phyloP scores from a whole-genome alignment of 2,329 filamentous ascomycete species.

The Cladosporium sp. region DNA sequence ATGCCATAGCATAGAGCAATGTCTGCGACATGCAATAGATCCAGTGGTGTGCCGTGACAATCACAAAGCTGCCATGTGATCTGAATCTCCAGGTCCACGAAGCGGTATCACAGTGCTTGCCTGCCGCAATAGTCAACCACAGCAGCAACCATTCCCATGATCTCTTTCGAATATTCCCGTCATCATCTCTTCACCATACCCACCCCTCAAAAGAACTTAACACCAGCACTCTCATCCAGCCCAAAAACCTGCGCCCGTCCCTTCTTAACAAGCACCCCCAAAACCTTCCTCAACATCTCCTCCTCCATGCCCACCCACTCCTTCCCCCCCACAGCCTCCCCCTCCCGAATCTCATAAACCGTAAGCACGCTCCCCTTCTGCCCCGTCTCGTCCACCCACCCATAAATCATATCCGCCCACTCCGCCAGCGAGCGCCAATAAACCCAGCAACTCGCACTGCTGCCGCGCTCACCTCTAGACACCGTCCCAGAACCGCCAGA shows the following conservation, averaged over 20 bases:
- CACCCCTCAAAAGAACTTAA: conserved; percentile 83
- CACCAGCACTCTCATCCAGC: conserved; percentile 79
- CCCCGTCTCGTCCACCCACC: conserved; percentile 81
- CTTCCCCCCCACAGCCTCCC: conserved; percentile 68
- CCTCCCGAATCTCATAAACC: conserved; percentile 85
- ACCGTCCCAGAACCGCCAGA: not conserved
- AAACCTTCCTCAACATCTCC: conserved; percentile 74
- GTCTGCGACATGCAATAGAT: not conserved
- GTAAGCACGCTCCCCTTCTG: conserved; percentile 89
- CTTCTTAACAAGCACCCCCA: conserved; percentile 80
- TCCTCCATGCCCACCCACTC: conserved; percentile 62
- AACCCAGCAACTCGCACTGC: conserved; percentile 66
- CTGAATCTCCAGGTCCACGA: not conserved
- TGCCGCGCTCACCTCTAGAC: conserved; percentile 28
- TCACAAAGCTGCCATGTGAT: not conserved
- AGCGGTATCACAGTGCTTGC: not conserved
- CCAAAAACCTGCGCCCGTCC: conserved; percentile 95
- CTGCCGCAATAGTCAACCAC: not conserved
- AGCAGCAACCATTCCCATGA: not conserved
- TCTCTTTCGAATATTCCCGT: not conserved
- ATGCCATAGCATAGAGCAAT: not conserved
- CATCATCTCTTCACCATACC: not conserved
- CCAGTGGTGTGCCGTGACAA: not conserved
- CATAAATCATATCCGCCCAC: conserved; percentile 78
- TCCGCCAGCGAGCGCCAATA: conserved; percentile 88